Conservation (phyloP, 441 rosid species). For the Melastoma candidum region DNA sequence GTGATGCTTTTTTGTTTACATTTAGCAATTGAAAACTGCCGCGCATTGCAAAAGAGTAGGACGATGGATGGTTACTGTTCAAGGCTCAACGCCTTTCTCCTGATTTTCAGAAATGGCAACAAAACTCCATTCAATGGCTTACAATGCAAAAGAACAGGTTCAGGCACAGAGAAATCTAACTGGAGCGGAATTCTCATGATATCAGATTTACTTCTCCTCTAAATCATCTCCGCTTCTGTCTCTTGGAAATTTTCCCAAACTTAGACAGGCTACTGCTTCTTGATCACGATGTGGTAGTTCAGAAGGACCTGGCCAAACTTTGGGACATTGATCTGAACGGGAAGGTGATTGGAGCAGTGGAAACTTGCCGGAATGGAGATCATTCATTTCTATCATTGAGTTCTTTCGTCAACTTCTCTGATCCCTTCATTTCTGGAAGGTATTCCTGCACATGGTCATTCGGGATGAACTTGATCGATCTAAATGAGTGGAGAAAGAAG, state of each 20-base stretch:
- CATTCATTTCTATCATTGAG: slow-evolving; percentile 54
- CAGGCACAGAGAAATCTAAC: slow-evolving; percentile 57
- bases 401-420: slow-evolving; percentile 60
- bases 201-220: slow-evolving; percentile 58
- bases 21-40: slow-evolving; percentile 20
- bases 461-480: slow-evolving; percentile 85
- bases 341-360: slow-evolving; percentile 79
- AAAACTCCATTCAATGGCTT: slow-evolving; percentile 70
- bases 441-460: slow-evolving; percentile 89
- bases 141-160: slow-evolving; percentile 67
- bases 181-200: slow-evolving; percentile 46
- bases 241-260: slow-evolving; percentile 65
- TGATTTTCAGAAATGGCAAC: slow-evolving; percentile 50
- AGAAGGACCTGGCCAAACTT: slow-evolving; percentile 51
- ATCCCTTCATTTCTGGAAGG: slow-evolving; percentile 46
- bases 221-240: slow-evolving; percentile 84
- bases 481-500: slow-evolving; percentile 52
- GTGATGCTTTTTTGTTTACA: slow-evolving; percentile 3
- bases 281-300: slow-evolving; percentile 94
- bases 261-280: slow-evolving; percentile 63
- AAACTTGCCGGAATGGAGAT: slow-evolving; percentile 61
- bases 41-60: slow-evolving; percentile 58
- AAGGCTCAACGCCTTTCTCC: slow-evolving; percentile 53
- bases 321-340: slow-evolving; percentile 74
- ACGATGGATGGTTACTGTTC: slow-evolving; percentile 44